Evolutionary conservation across 2,329 filamentous ascomycete genomes (phyloP), one percentile per base, ranked within the genome.

Genomic region (Colletotrichum falcatum): DNA sequence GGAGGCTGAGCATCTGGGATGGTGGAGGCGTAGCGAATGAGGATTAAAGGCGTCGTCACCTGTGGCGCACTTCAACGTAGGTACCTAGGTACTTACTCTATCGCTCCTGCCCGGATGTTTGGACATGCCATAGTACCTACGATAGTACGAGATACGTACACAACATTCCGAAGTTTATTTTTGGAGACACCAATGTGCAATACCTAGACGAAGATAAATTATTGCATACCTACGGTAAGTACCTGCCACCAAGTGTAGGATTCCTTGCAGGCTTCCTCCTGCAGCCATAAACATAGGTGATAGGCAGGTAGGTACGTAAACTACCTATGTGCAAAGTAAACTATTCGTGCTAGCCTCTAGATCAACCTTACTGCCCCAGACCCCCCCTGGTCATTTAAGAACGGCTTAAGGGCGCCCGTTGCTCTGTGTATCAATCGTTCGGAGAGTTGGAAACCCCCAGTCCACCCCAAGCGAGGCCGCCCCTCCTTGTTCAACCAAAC

Each of bases 11-110:
- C 58, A 63, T 14, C 37, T 35, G 28, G 8, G 18, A 30, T 44
- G 51, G 68, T 59, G 64, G 63, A 53, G 62, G 49, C 58, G 39
- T 12, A 42, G 23, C 30, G 30, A 63, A 55, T 30, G 37, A 30
- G 30, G n/a, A 28, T 28, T 51, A 28, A 49, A 70, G 58, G 67
- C 64, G 68, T 71, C 64, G 68, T 71, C 68, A 68, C 64, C 51
- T 71, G 68, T 71, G 68, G 68, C 68, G 68, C n/a, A n/a, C n/a
- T n/a, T n/a, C n/a, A n/a, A n/a, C n/a, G n/a, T 16, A 39, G 37
- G 14, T 18, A 39, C 18, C 4, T 18, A 1, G 5, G 37, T 16
- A 18, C 46, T 23, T 49, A 0, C 23, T 46, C 9, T 26, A 46
- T n/a, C 28, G 39, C 42, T 49, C 6, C n/a, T 28, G 5, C 7